These are phyloP conservation scores for Pseudisothecium myosuroides DNA, from an alignment of 225 moss, liverwort and hornwort genomes.

Conservation along the genomic window DNA sequence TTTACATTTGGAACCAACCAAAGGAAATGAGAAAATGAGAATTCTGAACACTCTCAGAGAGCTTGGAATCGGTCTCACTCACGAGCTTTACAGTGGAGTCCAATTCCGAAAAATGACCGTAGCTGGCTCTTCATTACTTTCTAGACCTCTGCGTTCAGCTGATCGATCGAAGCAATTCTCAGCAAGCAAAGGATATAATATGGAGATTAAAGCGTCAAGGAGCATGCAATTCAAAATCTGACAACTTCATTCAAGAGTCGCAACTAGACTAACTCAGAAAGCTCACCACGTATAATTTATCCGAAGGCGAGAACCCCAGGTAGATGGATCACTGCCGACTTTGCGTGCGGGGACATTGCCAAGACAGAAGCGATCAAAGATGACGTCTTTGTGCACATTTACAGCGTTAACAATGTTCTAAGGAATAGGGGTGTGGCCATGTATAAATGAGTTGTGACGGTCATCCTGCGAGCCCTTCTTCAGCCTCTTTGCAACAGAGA, in stretches of 20 bases:
- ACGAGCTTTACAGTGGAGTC: not conserved
- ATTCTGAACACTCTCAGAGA: not conserved
- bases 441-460: not conserved
- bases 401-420: not conserved
- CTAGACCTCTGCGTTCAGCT: no score
- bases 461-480: not conserved
- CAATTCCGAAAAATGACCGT: not conserved
- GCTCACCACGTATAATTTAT: no score
- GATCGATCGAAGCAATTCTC: no score
- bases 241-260: no score
- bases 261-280: no score
- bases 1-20: not conserved
- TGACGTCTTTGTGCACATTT: not conserved
- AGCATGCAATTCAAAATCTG: no score
- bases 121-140: not conserved
- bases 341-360: not conserved
- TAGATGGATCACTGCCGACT: not conserved
- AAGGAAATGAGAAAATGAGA: not conserved
- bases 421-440: no score
- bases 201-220: no score
- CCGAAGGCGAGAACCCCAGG: not conserved
- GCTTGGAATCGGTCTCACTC: not conserved
- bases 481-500: not conserved
- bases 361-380: not conserved
- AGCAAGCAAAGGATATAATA: no score